Conservation (phyloP, 805 yeast species). For the Saccharomyces jurei region DNA sequence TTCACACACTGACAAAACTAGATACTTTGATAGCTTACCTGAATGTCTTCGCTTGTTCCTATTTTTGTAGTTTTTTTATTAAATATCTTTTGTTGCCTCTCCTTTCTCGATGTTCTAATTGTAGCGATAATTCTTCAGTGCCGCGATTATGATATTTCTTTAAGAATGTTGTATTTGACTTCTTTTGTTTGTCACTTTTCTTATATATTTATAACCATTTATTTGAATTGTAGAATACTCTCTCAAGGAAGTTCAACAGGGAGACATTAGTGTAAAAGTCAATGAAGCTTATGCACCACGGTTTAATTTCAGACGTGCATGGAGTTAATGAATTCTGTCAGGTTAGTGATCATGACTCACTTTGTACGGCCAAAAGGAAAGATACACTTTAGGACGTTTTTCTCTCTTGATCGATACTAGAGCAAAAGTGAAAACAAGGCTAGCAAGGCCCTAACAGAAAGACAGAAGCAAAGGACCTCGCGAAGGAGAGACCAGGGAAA, state of each 20-base stretch:
- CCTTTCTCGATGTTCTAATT: neutral
- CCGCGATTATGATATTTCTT: neutral
- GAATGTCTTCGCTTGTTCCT: neutral
- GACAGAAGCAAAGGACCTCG: neutral
- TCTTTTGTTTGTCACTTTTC: neutral
- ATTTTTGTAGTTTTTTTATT: neutral
- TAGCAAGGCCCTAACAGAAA: neutral
- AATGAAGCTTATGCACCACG: neutral
- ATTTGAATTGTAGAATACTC: neutral
- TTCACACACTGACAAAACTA: neutral
- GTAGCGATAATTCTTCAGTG: neutral
- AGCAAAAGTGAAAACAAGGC: neutral
- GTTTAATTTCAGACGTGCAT: neutral
- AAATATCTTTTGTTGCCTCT: neutral
- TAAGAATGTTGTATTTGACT: neutral
- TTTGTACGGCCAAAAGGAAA: neutral
- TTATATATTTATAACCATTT: neutral
- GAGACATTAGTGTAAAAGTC: neutral
- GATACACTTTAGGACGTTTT: neutral
- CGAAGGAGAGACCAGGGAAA: conserved; percentile 3
- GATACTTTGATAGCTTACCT: neutral
- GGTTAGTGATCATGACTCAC: neutral
- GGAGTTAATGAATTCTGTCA: neutral
- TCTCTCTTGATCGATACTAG: neutral
- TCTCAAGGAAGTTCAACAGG: neutral